Percentiles rank a stretch among this genome's conserved stretches.
These are phyloP conservation scores for Sporobolomyces pararoseus DNA, from an alignment of 768 basidiomycete genomes.

Conservation along the genomic window DNA sequence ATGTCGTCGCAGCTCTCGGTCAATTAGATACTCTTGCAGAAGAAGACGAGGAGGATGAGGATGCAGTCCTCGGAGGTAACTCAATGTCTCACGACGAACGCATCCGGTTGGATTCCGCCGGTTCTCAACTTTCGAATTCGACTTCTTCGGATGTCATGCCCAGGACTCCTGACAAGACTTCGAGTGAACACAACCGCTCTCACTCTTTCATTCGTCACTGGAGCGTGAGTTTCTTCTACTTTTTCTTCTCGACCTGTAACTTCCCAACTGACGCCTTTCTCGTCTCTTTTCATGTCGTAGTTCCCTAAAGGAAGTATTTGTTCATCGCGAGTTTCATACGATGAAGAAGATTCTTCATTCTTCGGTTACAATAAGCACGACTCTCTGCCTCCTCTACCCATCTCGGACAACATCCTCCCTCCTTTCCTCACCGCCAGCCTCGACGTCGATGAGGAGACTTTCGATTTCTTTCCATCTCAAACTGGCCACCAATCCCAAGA, in stretches of 20 bases:
- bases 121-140: constrained; percentile 17
- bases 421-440: constrained; percentile 38
- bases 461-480: constrained; percentile 21
- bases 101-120: constrained; percentile 24
- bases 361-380: constrained; percentile 43
- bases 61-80: constrained; percentile 2
- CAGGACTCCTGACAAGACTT: constrained; percentile 23
- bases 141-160: constrained; percentile 37
- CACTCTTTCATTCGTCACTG: constrained; percentile 41
- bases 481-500: constrained; percentile 8
- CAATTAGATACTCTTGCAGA: constrained; percentile 41
- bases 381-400: constrained; percentile 39
- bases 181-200: constrained; percentile 32
- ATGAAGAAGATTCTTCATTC: constrained; percentile 39
- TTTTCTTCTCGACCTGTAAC: neutral
- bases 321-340: constrained; percentile 29
- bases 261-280: neutral
- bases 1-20: constrained; percentile 26
- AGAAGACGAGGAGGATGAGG: constrained; percentile 41
- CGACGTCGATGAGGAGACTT: constrained; percentile 37
- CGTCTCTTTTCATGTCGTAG: constrained; percentile 9
- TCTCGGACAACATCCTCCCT: constrained; percentile 34
- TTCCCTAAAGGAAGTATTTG: constrained; percentile 38
- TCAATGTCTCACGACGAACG: constrained; percentile 1
- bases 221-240: constrained; percentile 30